Percentiles rank a stretch among this genome's conserved stretches.
phyloP scores from a whole-genome alignment of 2,329 filamentous ascomycete species.

The Clarireedia sp. region DNA sequence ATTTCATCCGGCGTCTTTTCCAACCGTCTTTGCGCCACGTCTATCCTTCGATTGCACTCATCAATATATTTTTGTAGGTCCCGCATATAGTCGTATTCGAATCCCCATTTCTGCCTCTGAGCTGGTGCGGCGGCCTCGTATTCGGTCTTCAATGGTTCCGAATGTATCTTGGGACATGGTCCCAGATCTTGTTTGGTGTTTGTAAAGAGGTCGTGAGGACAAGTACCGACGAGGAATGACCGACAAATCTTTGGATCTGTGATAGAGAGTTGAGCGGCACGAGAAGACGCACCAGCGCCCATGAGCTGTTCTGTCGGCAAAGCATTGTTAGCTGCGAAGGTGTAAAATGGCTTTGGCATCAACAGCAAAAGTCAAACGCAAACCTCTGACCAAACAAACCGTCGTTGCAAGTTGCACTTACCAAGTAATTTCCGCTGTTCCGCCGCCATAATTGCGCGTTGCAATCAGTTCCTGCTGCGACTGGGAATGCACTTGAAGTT shows the following conservation, averaged over 20 bases:
- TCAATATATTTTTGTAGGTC: constrained; percentile 96
- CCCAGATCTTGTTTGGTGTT: constrained; percentile 98
- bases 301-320: constrained; percentile 71
- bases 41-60: constrained; percentile 91
- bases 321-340: constrained; percentile 11
- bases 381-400: background rate
- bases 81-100: constrained; percentile 93
- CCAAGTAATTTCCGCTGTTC: constrained; percentile 95
- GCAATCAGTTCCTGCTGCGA: background rate
- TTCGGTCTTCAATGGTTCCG: constrained; percentile 79
- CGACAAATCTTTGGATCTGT: constrained; percentile 91
- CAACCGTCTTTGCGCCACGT: constrained; percentile 76
- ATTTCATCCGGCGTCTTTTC: constrained; percentile 99
- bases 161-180: constrained; percentile 79
- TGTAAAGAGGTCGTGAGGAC: constrained; percentile 97
- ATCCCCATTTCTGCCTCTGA: constrained; percentile 61
- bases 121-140: constrained; percentile 70
- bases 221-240: constrained; percentile 87
- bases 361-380: no score
- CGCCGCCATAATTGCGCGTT: constrained; percentile 62
- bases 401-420: no score
- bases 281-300: constrained; percentile 65
- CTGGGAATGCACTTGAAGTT: background rate
- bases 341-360: no score
- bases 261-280: constrained; percentile 74